phyloP scores from a whole-genome alignment of 2,329 filamentous ascomycete species.

The Ceratocystis huliohia region DNA sequence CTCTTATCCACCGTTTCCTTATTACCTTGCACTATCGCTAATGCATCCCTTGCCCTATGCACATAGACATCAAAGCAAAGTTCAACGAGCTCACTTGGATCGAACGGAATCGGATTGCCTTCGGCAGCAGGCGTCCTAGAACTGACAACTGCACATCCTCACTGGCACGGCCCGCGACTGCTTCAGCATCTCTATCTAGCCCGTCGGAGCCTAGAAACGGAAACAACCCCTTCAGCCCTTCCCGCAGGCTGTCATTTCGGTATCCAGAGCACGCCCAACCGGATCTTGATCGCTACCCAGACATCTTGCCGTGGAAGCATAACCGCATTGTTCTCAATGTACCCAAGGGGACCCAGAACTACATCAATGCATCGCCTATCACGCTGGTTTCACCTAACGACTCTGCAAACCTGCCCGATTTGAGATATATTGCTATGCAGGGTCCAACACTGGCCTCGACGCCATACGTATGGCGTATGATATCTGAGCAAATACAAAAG shows the following conservation, averaged over 20 bases:
- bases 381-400: slow-evolving; percentile 36
- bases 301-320: slow-evolving; percentile 80
- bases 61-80: slow-evolving; percentile 37
- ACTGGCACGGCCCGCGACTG: slow-evolving; percentile 13
- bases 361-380: slow-evolving; percentile 72
- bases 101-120: slow-evolving; percentile 37
- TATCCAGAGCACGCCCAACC: slow-evolving; percentile 17
- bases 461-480: slow-evolving; percentile 89
- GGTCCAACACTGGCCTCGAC: slow-evolving; percentile 68
- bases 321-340: slow-evolving; percentile 75
- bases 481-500: slow-evolving; percentile 60
- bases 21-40: background rate
- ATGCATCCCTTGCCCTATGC: background rate
- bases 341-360: slow-evolving; percentile 58
- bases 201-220: background rate
- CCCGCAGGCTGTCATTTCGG: slow-evolving; percentile 17
- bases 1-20: background rate
- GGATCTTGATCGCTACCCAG: slow-evolving; percentile 66
- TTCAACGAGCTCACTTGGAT: slow-evolving; percentile 43
- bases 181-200: slow-evolving; percentile 6
- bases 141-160: slow-evolving; percentile 13
- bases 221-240: background rate
- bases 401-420: slow-evolving; percentile 29
- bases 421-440: slow-evolving; percentile 81
- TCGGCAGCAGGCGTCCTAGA: slow-evolving; percentile 19